Evolutionary conservation across 225 moss, liverwort and hornwort species (phyloP).

Genomic region (Polytrichum formosum): DNA sequence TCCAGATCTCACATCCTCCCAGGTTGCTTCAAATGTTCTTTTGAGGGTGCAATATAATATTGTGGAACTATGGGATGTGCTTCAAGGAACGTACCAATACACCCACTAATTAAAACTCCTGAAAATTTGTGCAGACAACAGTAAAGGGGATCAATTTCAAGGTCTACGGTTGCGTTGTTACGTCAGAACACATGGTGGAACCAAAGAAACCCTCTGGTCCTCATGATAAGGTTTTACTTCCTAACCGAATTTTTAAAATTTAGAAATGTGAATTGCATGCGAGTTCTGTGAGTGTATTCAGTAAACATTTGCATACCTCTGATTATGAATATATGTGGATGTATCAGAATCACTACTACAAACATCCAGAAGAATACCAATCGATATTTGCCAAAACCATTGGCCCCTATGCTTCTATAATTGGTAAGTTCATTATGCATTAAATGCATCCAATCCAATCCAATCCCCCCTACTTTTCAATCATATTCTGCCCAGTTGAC

Average conservation of each 20-base stretch:
- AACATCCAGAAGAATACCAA: constrained; percentile 83
- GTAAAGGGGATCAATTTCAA: constrained; percentile 44
- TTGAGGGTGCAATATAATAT: too few relatives aligned
- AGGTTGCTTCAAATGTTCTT: constrained; percentile 14
- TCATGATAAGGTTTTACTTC: constrained; percentile 75
- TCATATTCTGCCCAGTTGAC: too few relatives aligned
- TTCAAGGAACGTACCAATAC: too few relatives aligned
- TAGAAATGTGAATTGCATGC: too few relatives aligned
- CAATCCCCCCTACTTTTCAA: too few relatives aligned
- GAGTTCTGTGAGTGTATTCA: too few relatives aligned
- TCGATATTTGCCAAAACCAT: constrained; percentile 73
- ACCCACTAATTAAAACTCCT: too few relatives aligned
- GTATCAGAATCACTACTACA: constrained; percentile 74
- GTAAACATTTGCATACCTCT: too few relatives aligned
- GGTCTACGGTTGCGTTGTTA: constrained; percentile 75
- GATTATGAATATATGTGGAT: neutral
- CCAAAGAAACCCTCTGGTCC: constrained; percentile 36
- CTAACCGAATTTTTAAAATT: too few relatives aligned
- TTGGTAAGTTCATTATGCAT: constrained; percentile 41
- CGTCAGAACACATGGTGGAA: constrained; percentile 70
- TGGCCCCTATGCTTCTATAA: constrained; percentile 71
- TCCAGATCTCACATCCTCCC: constrained; percentile 47
- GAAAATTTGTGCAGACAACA: constrained; percentile 19
- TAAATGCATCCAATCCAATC: neutral
- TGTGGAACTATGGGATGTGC: too few relatives aligned